phyloP scores from a whole-genome alignment of 192 early-diverging fungal genomes.

The Ambispora gerdemannii region DNA sequence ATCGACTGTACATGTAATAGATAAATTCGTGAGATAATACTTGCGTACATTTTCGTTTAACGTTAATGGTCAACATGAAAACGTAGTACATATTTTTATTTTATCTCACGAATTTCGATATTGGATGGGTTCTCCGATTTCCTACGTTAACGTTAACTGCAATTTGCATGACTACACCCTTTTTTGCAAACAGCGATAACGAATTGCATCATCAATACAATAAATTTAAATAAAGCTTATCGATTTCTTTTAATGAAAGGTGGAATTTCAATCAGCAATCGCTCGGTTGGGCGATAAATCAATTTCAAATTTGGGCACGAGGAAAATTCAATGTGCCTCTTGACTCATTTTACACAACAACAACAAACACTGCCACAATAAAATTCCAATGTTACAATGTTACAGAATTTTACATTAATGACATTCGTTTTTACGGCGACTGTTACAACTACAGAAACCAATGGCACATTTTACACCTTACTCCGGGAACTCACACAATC shows the following conservation, averaged over 20 bases:
- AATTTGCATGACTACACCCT: too few species aligned
- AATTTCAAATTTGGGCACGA: slow-evolving; percentile 51
- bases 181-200: too few species aligned
- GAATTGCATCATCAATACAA: too few species aligned
- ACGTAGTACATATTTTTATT: too few species aligned
- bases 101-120: too few species aligned
- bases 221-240: too few species aligned
- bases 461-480: slow-evolving; percentile 45
- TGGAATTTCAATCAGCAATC: slow-evolving; percentile 61
- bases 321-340: slow-evolving; percentile 33
- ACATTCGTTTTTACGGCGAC: slow-evolving; percentile 57
- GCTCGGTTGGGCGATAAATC: slow-evolving; percentile 56
- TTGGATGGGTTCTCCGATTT: too few species aligned
- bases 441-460: slow-evolving; percentile 55
- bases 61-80: too few species aligned
- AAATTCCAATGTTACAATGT: slow-evolving; percentile 49
- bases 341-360: background rate
- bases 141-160: too few species aligned
- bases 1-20: too few species aligned
- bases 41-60: too few species aligned
- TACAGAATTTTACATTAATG: slow-evolving; percentile 65
- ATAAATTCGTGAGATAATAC: too few species aligned
- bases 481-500: slow-evolving; percentile 41
- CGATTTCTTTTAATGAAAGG: slow-evolving; percentile 33
- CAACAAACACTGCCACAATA: slow-evolving; percentile 24